Conservation (phyloP, 345 rosid genomes). For the Pseudoturritis turrita region DNA sequence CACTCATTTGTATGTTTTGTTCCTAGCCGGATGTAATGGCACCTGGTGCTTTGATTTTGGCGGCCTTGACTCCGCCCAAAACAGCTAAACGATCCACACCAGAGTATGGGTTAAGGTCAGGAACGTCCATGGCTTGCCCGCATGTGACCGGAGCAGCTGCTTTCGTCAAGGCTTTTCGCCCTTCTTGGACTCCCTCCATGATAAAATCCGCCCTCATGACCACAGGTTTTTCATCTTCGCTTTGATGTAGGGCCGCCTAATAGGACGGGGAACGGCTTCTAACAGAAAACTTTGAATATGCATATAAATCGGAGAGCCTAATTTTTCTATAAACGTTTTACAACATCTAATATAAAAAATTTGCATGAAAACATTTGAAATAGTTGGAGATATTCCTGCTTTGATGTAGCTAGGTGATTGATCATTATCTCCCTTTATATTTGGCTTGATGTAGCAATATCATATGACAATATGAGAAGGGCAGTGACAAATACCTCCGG, state of each 20-base stretch:
- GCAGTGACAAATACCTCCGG: constrained; percentile 46
- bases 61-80: constrained; percentile 46
- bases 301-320: background rate
- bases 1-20: background rate
- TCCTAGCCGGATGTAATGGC: constrained; percentile 80
- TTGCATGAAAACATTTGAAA: background rate
- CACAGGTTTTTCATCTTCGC: constrained; percentile 35
- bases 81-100: constrained; percentile 32
- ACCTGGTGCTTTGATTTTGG: constrained; percentile 79
- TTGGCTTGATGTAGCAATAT: constrained; percentile 44
- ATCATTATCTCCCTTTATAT: background rate
- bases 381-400: background rate
- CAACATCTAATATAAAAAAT: background rate
- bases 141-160: constrained; percentile 79
- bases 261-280: no score
- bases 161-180: constrained; percentile 47
- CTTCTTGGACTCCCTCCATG: constrained; percentile 59
- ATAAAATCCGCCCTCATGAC: constrained; percentile 84
- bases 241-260: background rate
- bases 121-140: constrained; percentile 93
- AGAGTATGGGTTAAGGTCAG: constrained; percentile 43
- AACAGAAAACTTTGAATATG: no score
- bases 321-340: background rate
- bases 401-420: background rate
- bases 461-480: constrained; percentile 41